Conservation (phyloP, 352 stramenopile species). For the Pythium dissotocum region DNA sequence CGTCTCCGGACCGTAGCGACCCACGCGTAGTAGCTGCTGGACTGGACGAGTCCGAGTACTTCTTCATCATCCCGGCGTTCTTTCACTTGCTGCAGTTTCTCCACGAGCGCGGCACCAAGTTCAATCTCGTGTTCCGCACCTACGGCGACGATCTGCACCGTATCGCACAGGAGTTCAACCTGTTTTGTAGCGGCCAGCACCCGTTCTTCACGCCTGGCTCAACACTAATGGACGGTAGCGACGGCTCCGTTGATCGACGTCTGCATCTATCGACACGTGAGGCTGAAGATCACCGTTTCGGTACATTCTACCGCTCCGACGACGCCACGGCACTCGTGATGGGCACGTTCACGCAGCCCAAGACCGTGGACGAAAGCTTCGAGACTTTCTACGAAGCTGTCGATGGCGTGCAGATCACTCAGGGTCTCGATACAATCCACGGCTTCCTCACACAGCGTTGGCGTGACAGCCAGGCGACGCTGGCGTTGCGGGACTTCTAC, state of each 20-base stretch:
- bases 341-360: conserved; percentile 72
- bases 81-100: conserved; percentile 57
- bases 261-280: conserved; percentile 29
- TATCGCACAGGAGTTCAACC: conserved; percentile 77
- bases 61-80: conserved; percentile 72
- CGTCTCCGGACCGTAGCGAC: conserved; percentile 15
- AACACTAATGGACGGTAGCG: conserved; percentile 56
- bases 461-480: conserved; percentile 49
- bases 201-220: conserved; percentile 49
- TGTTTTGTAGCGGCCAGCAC: conserved; percentile 68
- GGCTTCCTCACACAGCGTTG: conserved; percentile 50
- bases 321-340: conserved; percentile 56
- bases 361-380: conserved; percentile 18
- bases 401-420: conserved; percentile 30
- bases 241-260: conserved; percentile 48
- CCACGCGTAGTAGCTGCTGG: conserved; percentile 31
- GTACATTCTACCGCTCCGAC: conserved; percentile 65
- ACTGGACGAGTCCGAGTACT: conserved; percentile 46
- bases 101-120: conserved; percentile 42
- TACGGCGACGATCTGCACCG: conserved; percentile 68
- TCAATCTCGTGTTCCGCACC: conserved; percentile 81
- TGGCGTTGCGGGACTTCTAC: conserved; percentile 80
- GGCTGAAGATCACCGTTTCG: conserved; percentile 43
- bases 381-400: conserved; percentile 43
- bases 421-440: conserved; percentile 51